Conservation (phyloP, 2,329 filamentous ascomycete genomes). For the Nannizziopsis barbatae region DNA sequence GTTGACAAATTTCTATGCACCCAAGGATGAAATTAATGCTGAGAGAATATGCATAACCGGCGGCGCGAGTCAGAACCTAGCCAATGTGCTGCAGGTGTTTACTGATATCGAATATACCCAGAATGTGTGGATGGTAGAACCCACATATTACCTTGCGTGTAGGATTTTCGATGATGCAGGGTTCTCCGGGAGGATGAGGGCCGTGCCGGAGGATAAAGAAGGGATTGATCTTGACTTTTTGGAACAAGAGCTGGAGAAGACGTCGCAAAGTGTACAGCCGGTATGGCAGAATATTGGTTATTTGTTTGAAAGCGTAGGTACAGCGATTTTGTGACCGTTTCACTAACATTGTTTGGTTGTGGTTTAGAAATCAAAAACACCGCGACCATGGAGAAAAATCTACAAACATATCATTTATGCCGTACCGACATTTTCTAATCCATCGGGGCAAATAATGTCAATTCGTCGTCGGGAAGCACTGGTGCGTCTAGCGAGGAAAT, state of each 20-base stretch:
- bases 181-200: constrained; percentile 55
- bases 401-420: constrained; percentile 83
- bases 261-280: constrained; percentile 31
- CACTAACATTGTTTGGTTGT: not conserved
- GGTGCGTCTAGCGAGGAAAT: constrained; percentile 62
- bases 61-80: constrained; percentile 73
- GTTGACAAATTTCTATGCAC: constrained; percentile 53
- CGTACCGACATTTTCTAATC: constrained; percentile 82
- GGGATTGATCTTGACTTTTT: constrained; percentile 60
- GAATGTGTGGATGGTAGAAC: constrained; percentile 68
- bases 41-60: constrained; percentile 69
- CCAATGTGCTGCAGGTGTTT: constrained; percentile 64
- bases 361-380: constrained; percentile 39
- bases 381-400: constrained; percentile 55
- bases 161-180: constrained; percentile 76
- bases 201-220: constrained; percentile 64
- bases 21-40: constrained; percentile 34
- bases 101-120: constrained; percentile 66
- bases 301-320: not conserved
- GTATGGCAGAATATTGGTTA: constrained; percentile 27
- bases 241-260: constrained; percentile 38
- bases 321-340: not conserved
- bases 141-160: constrained; percentile 74
- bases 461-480: constrained; percentile 54
- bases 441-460: constrained; percentile 72